Percentiles rank a stretch among this genome's conserved stretches.
These are phyloP conservation scores for Eimeria mitis DNA, from an alignment of 169 alveolate genomes.

Conservation along the genomic window DNA sequence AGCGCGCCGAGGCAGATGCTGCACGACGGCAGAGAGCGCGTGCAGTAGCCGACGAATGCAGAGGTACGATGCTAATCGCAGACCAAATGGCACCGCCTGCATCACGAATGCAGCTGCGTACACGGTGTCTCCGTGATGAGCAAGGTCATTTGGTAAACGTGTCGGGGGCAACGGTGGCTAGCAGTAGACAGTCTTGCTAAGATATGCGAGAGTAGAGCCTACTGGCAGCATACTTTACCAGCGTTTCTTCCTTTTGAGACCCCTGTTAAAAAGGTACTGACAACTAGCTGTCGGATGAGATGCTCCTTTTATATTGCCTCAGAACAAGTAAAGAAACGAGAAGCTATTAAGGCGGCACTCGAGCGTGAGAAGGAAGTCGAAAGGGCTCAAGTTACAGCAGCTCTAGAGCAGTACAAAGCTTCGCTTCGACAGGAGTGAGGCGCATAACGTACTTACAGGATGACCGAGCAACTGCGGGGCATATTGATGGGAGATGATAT, in stretches of 20 bases:
- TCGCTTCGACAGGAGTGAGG: slow-evolving; percentile 45
- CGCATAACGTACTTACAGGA: background rate
- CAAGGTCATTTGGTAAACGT: background rate
- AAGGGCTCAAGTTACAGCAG: slow-evolving; percentile 12
- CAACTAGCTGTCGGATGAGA: background rate
- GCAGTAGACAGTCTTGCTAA: background rate
- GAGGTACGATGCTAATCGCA: slow-evolving; percentile 22
- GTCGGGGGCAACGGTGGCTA: background rate
- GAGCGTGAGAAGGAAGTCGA: slow-evolving; percentile 25
- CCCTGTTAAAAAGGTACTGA: background rate
- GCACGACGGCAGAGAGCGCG: slow-evolving; percentile 40
- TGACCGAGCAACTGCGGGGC: background rate
- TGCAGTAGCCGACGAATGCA: slow-evolving; percentile 49
- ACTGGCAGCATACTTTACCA: background rate
- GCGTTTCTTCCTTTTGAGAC: background rate
- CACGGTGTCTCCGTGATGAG: background rate
- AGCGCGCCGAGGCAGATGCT: slow-evolving; percentile 41
- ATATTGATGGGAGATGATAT: background rate
- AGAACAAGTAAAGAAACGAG: slow-evolving; percentile 40
- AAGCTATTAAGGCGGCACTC: background rate
- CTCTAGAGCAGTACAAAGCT: slow-evolving; percentile 7
- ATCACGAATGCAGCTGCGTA: background rate
- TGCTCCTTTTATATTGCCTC: background rate
- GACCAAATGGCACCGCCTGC: background rate
- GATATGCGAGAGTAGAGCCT: background rate